Base-by-base conservation (phyloP, 306 rosid species). In the Ochetophila trinervis region DNA sequence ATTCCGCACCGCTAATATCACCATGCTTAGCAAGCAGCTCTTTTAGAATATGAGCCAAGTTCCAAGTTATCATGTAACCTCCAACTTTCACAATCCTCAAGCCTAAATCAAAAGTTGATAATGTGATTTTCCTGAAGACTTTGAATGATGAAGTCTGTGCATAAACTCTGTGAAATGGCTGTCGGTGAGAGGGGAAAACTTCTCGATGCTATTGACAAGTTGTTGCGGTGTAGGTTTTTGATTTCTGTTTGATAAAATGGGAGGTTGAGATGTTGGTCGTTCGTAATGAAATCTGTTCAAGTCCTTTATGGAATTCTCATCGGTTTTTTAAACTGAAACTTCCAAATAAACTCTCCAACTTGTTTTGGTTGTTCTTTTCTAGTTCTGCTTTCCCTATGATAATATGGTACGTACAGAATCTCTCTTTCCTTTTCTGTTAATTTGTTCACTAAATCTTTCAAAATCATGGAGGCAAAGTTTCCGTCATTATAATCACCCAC, bases 71-170 rank as follows among this genome's bases (percentile, higher is more conserved):
- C 67, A 16, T 50, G 11, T 50, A 60, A 22, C 18, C 48, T 17
- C 22, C 4, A 7, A 70, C 61, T 1, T 5, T 16, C 13, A 50
- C 53, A 15, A 23, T 23, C 11, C 35, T 52, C 52, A 40, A 19
- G 0, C 8, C 36, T 17, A 66, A 65, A 35, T 32, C 59, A 1
- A 0, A 12, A 6, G 11, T 5, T 18, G 21, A 20, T n/a, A 65
- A 0, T 4, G 34, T 18, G 1, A 20, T 0, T 8, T 19, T 14
- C 15, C 16, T 0, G 0, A 0, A 1, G 3, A 1, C 16, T 18
- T 15, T 24, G 15, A 27, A 1, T 9, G 8, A 13, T 23, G 7
- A 23, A 44, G 66, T 20, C 23, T 50, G 22, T 0, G 8, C 1
- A 0, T 19, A 12, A 62, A 14, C 8, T 62, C 2, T 8, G 0